phyloP scores from a whole-genome alignment of 805 yeast genomes.

The Nakazawaea siamensis region DNA sequence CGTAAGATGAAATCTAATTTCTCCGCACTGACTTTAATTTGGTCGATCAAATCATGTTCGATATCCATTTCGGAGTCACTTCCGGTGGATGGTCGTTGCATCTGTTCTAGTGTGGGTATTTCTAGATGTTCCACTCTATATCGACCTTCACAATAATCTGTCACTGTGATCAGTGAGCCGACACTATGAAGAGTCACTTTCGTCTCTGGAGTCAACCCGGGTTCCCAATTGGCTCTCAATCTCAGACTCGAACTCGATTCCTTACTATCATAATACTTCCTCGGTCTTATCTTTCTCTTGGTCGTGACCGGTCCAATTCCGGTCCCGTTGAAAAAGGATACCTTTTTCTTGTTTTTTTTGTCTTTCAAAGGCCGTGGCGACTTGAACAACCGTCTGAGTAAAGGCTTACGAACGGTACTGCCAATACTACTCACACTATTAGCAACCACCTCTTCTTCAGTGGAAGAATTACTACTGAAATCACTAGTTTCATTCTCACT shows the following conservation, averaged over 20 bases:
- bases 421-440: not conserved
- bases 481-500: slow-evolving; percentile 13
- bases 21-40: not conserved
- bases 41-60: not conserved
- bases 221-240: slow-evolving; percentile 46
- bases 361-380: not conserved
- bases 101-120: slow-evolving; percentile 20
- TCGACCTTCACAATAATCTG: slow-evolving; percentile 38
- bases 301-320: not conserved
- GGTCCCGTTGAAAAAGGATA: not conserved
- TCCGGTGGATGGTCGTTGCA: too few species aligned
- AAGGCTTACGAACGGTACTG: not conserved
- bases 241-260: slow-evolving; percentile 26
- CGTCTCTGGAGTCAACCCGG: slow-evolving; percentile 47
- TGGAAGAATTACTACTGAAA: not conserved
- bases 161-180: slow-evolving; percentile 45
- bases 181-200: slow-evolving; percentile 40
- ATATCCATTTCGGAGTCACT: slow-evolving; percentile 4
- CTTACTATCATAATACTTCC: slow-evolving; percentile 28
- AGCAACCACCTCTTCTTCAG: not conserved
- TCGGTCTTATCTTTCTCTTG: slow-evolving; percentile 7
- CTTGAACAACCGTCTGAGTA: not conserved
- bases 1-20: slow-evolving; percentile 25
- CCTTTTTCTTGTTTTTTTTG: not conserved
- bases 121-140: slow-evolving; percentile 37